A percentile compares a stretch with the other conserved stretches of the same genome.
phyloP scores from a whole-genome alignment of 129 eudicot species.

The Tanacetum coccineum region DNA sequence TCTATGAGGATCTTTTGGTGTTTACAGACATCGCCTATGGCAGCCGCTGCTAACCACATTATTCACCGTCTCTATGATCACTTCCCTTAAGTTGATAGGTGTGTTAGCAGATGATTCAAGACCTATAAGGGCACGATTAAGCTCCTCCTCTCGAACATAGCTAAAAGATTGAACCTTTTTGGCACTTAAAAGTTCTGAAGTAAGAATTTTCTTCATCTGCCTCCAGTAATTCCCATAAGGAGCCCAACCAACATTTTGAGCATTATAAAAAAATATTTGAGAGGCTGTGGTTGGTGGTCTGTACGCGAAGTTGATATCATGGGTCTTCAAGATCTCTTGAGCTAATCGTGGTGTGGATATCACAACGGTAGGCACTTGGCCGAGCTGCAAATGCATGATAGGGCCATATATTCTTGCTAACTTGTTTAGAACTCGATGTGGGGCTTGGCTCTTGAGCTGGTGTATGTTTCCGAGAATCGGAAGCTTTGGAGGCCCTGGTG shows the following conservation, averaged over 20 bases:
- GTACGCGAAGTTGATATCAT: slow-evolving; percentile 21
- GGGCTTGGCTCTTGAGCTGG: slow-evolving; percentile 22
- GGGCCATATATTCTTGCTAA: slow-evolving; percentile 29
- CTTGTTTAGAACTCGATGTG: slow-evolving; percentile 13
- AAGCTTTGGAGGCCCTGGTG: slow-evolving; percentile 36
- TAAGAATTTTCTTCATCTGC: slow-evolving; percentile 29
- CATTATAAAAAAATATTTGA: slow-evolving; percentile 23
- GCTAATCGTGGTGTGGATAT: slow-evolving; percentile 23
- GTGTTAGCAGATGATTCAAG: neutral
- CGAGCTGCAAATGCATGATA: slow-evolving; percentile 25
- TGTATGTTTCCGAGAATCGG: slow-evolving; percentile 37
- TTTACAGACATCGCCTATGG: slow-evolving; percentile 30
- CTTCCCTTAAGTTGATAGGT: slow-evolving; percentile 21
- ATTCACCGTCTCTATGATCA: slow-evolving; percentile 22
- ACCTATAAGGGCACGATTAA: slow-evolving; percentile 4
- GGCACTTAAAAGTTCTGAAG: slow-evolving; percentile 25
- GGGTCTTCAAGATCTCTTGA: slow-evolving; percentile 25
- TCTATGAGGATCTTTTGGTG: slow-evolving; percentile 20
- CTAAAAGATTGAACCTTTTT: slow-evolving; percentile 24
- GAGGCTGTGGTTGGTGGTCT: slow-evolving; percentile 17
- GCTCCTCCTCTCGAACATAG: slow-evolving; percentile 26
- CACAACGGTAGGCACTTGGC: slow-evolving; percentile 26
- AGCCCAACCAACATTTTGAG: slow-evolving; percentile 21
- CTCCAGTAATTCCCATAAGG: slow-evolving; percentile 36
- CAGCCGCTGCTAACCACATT: slow-evolving; percentile 30